Conservation (phyloP, 441 rosid genomes). For the Daphne laureola region DNA sequence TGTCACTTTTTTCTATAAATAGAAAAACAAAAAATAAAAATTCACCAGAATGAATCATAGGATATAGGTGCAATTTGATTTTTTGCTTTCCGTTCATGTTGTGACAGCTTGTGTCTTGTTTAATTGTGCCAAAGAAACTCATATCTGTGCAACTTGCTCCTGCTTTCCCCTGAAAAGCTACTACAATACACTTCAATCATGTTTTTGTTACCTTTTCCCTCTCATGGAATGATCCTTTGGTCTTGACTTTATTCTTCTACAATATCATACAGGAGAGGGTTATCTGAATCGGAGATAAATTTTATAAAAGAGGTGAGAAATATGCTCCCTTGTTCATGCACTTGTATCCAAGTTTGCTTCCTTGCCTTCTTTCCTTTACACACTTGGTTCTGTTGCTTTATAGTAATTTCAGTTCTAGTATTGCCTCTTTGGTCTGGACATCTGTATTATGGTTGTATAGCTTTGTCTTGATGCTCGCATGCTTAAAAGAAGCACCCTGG, state of each 20-base stretch:
- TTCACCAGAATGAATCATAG: too few species aligned
- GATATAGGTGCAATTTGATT: background rate
- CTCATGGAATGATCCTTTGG: background rate
- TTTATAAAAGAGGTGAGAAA: constrained; percentile 69
- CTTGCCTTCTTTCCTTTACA: constrained; percentile 7
- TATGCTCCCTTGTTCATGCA: background rate
- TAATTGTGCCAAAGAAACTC: background rate
- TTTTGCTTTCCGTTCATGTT: background rate
- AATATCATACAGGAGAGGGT: constrained; percentile 75
- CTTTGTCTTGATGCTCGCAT: constrained; percentile 6
- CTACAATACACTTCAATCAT: too few species aligned
- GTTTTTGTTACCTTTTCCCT: constrained; percentile 4
- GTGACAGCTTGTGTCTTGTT: background rate
- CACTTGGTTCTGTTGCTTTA: constrained; percentile 3
- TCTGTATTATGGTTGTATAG: constrained; percentile 9
- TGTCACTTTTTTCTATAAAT: too few species aligned
- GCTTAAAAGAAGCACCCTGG: constrained; percentile 3
- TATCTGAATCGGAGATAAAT: constrained; percentile 77
- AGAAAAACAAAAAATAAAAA: too few species aligned
- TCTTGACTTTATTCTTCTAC: constrained; percentile 12
- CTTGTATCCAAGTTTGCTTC: constrained; percentile 5
- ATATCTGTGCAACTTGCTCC: background rate
- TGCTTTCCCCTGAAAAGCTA: too few species aligned
- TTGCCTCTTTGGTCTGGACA: constrained; percentile 9
- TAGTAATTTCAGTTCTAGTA: background rate